Evolutionary conservation across 2,329 filamentous ascomycete species (phyloP).

Genomic region (Amphichorda felina): DNA sequence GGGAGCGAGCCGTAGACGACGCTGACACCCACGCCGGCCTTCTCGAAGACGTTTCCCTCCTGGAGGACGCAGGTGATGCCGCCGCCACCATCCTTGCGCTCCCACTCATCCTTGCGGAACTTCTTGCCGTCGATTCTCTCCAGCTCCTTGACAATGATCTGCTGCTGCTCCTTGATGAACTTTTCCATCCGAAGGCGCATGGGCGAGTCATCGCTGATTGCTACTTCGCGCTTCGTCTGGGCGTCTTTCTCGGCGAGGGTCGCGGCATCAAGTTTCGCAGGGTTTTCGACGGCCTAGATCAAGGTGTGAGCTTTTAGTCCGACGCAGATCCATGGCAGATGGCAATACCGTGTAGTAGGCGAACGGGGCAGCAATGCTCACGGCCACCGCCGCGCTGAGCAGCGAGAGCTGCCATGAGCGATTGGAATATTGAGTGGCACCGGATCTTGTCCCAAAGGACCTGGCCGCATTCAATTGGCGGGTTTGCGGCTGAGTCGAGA

Average conservation of each 20-base stretch:
- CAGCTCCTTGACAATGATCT: conserved; percentile 73
- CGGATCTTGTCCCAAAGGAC: conserved; percentile 13
- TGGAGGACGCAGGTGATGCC: conserved; percentile 92
- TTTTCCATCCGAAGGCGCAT: conserved; percentile 98
- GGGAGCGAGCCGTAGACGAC: conserved; percentile 90
- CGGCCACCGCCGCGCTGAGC: conserved; percentile 25
- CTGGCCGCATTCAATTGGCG: conserved; percentile 14
- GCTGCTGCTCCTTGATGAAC: conserved; percentile 87
- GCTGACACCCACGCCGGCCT: conserved; percentile 89
- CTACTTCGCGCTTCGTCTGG: conserved; percentile 59
- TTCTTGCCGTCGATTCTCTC: conserved; percentile 72
- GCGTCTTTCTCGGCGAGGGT: conserved; percentile 79
- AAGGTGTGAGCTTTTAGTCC: neutral
- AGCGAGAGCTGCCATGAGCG: conserved; percentile 8
- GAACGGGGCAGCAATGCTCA: conserved; percentile 39
- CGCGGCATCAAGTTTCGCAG: conserved; percentile 41
- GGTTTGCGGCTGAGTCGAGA: conserved; percentile 9
- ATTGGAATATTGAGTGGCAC: conserved; percentile 8
- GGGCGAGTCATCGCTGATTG: conserved; percentile 63
- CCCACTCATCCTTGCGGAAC: conserved; percentile 81
- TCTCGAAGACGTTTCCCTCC: conserved; percentile 94
- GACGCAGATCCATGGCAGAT: too few species aligned
- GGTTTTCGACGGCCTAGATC: conserved; percentile 1
- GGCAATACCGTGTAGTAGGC: conserved; percentile 49
- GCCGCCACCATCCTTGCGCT: conserved; percentile 76